Base-by-base conservation (phyloP, 495 filamentous ascomycete genomes). In the Penicillium bialowiezense region DNA sequence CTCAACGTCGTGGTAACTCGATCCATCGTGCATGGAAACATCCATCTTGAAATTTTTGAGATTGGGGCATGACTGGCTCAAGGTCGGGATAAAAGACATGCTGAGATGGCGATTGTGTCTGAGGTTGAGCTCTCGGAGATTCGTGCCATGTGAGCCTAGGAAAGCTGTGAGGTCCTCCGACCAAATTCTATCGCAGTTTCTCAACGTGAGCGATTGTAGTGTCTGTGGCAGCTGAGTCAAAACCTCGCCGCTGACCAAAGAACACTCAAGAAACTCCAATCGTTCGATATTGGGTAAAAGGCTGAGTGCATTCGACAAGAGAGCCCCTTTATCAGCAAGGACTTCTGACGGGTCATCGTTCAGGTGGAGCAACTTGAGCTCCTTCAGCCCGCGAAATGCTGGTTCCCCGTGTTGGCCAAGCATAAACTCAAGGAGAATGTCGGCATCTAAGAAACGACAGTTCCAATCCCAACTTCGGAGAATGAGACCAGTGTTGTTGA, bases 381-480 rank as follows among this genome's bases (percentile, higher is more conserved):
- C 80, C 42, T 69, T 71, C 7, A 95, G 58, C 9, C 62, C 62
- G 29, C 71, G 63, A 53, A 95, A 95, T 0, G 77, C 56, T 5
- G 74, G 65, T n/a, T 67, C 69, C n/a, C 61, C 39, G 55, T 95
- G 88, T 13, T 72, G 69, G 7, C 62, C 52, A 8, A 69, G 54
- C 58, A 91, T 78, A 9, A 73, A 64, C 1, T 69, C 62, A 9
- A 86, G 59, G 32, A 78, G 60, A 23, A 70, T 53, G n/a, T 62
- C 62, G 1, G 72, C 67, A 7, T 78, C 73, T 51, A 78, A 74
- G 37, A 87, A 72, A n/a, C 83, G 77, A 28, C 78, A 67, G 55
- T 87, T 91, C 90, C 91, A 95, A 26, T 82, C 82, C 87, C 88
- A 96, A 44, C 76, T 82, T 24, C 69, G 73, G 23, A 95, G 78